Base-by-base conservation (phyloP, 129 eudicot species). In the Smallanthus sonchifolius region DNA sequence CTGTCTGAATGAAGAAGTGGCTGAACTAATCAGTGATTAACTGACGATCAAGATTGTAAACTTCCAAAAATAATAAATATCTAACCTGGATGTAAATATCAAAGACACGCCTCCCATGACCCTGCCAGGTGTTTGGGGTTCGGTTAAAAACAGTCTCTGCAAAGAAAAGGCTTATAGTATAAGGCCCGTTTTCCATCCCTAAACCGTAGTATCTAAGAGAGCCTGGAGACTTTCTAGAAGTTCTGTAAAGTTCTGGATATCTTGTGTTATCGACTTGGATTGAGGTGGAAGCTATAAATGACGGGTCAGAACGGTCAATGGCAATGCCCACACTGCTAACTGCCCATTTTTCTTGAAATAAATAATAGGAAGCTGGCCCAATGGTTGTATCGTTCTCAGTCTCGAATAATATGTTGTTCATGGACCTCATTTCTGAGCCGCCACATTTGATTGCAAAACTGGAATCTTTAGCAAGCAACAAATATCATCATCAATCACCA, bases 161-260 rank as follows among this genome's bases (percentile, higher is more conserved):
- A 69, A 86, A 86, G 61, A 56, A 74, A 15, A 86, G 81, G 75
- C 65, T 70, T 17, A 86, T 74, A 38, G 75, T 83, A 64, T 86
- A 86, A 35, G 81, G 81, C 19, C 90, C 87, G 43, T 86, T 83
- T 70, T 63, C 17, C 28, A 86, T 74, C 52, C 90, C 90, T 40
- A 86, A 83, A 20, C 90, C 90, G 40, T 86, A 86, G 69, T 86
- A 86, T 75, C 90, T 81, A 35, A 86, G 85, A 0, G 90, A 86
- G 2, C 87, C 87, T 2, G 87, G 83, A 35, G 90, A 86, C 24
- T 70, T 78, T 48, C 90, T 77, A 24, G 87, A 74, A 37, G 87
- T 86, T 67, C 64, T 77, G 72, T 77, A 86, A 47, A 86, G 85
- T 63, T 77, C 83, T 14, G 90, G 79, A 69, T 74, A 77, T 54